Base-by-base conservation (phyloP, 1,284 basidiomycete species). In the Irpex rosettiformis region DNA sequence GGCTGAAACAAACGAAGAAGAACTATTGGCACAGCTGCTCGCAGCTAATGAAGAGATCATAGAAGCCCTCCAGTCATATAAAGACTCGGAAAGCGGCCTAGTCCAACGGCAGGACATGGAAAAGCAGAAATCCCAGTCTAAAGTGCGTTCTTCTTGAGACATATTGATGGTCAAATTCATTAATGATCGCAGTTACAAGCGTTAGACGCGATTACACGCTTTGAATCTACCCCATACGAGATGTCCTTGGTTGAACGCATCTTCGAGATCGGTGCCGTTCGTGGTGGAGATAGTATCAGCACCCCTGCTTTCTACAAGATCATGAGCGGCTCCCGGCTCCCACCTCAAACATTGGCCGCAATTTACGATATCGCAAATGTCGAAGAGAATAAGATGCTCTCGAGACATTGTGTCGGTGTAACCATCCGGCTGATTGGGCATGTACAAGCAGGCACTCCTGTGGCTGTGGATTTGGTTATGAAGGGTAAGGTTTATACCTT, bases 351-450 rank as follows among this genome's bases (percentile, higher is more conserved):
- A 29, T 85, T 98, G 56, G 93, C 94, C 30, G 89, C 96, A 75
- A 90, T 99, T 67, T 99, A 96, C 96, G 82, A 81, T 43, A 79
- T 98, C 60, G 89, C 95, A 48, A 96, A 98, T 77, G 88, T 89
- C 43, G 89, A 94, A 28, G 94, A 96, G 76, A 91, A 91, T 61
- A 93, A 94, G 1, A 93, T 88, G 75, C 81, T 51, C 7, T 51
- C 48, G 3, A 51, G 18, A 24, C 92, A 91, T 64, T 89, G 88
- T 28, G 90, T 94, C 69, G 87, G 91, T 49, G 81, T 91, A 61
- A 94, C 93, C 3, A 79, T 96, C 33, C 82, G 96, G 55, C 79
- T 98, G 43, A 95, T 98, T 63, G 94, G 90, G 1, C 93, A 93
- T 81, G 89, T 93, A 5, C 97, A 99, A 78, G 86, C 86, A 59